Base-by-base conservation (phyloP, 805 yeast species). In the Lachancea fermentati region DNA sequence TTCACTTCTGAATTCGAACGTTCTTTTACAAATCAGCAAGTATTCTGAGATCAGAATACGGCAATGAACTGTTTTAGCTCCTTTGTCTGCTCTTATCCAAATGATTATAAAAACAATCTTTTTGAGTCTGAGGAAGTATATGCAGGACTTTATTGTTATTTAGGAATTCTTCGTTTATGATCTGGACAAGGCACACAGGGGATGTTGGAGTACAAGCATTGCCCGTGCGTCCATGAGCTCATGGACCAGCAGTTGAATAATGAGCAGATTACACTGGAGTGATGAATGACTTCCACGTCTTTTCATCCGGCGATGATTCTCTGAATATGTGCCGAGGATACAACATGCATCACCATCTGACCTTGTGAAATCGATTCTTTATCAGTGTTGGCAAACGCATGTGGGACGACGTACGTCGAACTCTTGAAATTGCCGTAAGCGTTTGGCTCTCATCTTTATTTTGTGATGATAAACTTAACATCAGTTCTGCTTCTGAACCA, bases 401-500 rank as follows among this genome's bases (percentile, higher is more conserved):
- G 16, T 26, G 30, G 16, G 14, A 39, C 36, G n/a, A n/a, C n/a
- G n/a, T n/a, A n/a, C n/a, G n/a, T n/a, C n/a, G n/a, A n/a, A n/a
- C n/a, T n/a, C n/a, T n/a, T n/a, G n/a, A n/a, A n/a, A n/a, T n/a
- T n/a, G n/a, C n/a, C 19, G 26, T 15, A 28, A 18, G n/a, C 34
- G 19, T 8, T 30, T 29, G 54, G 58, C 57, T 52, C 54, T 62
- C 15, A 33, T 33, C 32, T 16, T 31, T 18, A 28, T 43, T 44
- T 43, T 40, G 51, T 60, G 65, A 60, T 60, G 65, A 60, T 49
- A 55, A 55, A 51, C 38, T 48, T 41, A 39, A 47, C 50, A 74
- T 84, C 96, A 86, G 96, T 86, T 86, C 96, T 86, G 96, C 96
- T 86, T 86, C 96, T 86, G 96, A 86, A 73, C 75, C 76, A 71